Conservation (phyloP, 495 filamentous ascomycete genomes). For the Aspergillus biplanus region DNA sequence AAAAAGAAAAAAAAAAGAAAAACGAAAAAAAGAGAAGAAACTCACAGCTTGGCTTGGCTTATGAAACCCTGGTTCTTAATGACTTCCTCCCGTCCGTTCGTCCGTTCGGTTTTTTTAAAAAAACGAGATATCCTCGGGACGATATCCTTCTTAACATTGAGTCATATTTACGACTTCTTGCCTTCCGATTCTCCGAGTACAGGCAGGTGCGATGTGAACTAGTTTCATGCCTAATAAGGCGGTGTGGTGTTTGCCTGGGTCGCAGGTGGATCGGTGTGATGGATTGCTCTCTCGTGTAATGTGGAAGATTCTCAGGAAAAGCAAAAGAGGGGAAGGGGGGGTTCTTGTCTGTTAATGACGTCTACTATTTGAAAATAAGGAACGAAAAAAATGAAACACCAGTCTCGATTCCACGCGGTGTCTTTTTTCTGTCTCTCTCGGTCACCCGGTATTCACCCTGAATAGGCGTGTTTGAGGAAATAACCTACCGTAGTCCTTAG, state of each 20-base stretch:
- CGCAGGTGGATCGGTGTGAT: conserved; percentile 30
- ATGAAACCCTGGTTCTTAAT: conserved; percentile 31
- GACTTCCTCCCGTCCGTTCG: conserved; percentile 11
- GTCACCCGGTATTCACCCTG: not conserved
- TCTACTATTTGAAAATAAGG: conserved; percentile 18
- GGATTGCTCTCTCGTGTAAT: conserved; percentile 27
- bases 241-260: conserved; percentile 29
- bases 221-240: conserved; percentile 24
- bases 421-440: not conserved
- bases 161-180: conserved; percentile 20
- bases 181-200: conserved; percentile 11
- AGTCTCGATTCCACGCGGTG: conserved; percentile 12
- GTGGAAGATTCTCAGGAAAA: conserved; percentile 23
- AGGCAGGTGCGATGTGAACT: conserved; percentile 21
- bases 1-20: not conserved
- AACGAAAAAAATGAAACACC: conserved; percentile 7
- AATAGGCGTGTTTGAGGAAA: not conserved
- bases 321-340: conserved; percentile 4
- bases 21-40: not conserved
- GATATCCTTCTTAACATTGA: conserved; percentile 25
- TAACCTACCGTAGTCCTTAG: not conserved
- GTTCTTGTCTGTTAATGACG: conserved; percentile 8
- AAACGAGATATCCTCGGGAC: conserved; percentile 5
- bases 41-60: conserved; percentile 23
- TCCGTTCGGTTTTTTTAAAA: conserved; percentile 21